These are phyloP conservation scores for Clavaria fumosa DNA, from an alignment of 768 basidiomycete species.

Conservation along the genomic window DNA sequence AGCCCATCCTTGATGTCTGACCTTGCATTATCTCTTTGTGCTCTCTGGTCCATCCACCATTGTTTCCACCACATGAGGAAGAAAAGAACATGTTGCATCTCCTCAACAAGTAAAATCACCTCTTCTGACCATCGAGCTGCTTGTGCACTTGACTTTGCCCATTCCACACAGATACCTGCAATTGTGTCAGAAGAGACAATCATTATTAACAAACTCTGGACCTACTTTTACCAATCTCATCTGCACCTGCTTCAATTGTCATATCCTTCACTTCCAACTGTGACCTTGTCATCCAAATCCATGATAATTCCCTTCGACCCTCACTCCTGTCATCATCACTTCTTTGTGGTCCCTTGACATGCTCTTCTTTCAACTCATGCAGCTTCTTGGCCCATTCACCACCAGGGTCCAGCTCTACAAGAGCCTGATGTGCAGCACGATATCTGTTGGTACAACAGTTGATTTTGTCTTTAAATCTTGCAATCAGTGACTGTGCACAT, in stretches of 20 bases:
- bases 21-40: neutral
- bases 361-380: neutral
- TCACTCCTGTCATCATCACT: constrained; percentile 1
- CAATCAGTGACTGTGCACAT: constrained; percentile 3
- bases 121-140: constrained; percentile 14
- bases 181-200: constrained; percentile 4
- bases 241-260: neutral
- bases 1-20: constrained; percentile 2
- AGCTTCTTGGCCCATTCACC: neutral
- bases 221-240: neutral
- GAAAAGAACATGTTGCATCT: constrained; percentile 16
- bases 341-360: constrained; percentile 2
- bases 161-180: constrained; percentile 11
- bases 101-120: constrained; percentile 14
- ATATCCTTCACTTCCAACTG: neutral
- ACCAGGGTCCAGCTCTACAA: neutral
- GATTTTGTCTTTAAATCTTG: constrained; percentile 2
- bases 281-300: constrained; percentile 8
- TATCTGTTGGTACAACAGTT: constrained; percentile 1
- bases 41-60: constrained; percentile 4
- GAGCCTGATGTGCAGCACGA: constrained; percentile 1
- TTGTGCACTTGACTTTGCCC: constrained; percentile 12
- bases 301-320: constrained; percentile 1
- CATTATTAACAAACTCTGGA: neutral
- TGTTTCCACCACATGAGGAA: constrained; percentile 11